Evolutionary conservation across 2,329 filamentous ascomycete genomes (phyloP).

Genomic region (Claviceps paspali): DNA sequence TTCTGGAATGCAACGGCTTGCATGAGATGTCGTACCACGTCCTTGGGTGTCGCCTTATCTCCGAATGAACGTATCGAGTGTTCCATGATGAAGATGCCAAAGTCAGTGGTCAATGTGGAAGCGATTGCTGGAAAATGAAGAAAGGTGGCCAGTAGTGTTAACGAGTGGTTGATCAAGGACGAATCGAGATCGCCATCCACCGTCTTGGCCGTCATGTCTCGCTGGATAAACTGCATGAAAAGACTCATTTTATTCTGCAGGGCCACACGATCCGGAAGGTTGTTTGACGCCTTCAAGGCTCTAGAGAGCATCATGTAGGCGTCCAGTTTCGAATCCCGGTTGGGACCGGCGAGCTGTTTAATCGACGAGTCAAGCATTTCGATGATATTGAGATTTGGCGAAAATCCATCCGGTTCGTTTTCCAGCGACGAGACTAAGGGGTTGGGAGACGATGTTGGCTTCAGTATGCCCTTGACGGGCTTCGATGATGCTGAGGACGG

Average conservation of each 20-base stretch:
- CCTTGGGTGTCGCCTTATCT: slow-evolving; percentile 55
- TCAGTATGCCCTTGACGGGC: slow-evolving; percentile 59
- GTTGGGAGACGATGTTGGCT: slow-evolving; percentile 42
- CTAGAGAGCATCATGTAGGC: slow-evolving; percentile 70
- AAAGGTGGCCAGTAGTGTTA: slow-evolving; percentile 64
- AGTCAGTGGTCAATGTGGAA: slow-evolving; percentile 58
- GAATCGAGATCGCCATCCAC: slow-evolving; percentile 43
- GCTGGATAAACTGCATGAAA: slow-evolving; percentile 67
- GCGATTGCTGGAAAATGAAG: slow-evolving; percentile 60
- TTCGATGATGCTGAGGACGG: slow-evolving; percentile 24
- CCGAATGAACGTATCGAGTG: slow-evolving; percentile 62
- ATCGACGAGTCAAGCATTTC: slow-evolving; percentile 76
- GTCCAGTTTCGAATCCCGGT: slow-evolving; percentile 61
- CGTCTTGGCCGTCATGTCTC: slow-evolving; percentile 56
- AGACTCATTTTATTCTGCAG: slow-evolving; percentile 62
- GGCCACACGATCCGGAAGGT: slow-evolving; percentile 59
- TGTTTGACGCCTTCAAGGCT: slow-evolving; percentile 66
- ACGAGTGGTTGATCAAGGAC: slow-evolving; percentile 59
- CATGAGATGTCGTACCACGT: slow-evolving; percentile 64
- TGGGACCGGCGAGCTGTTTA: slow-evolving; percentile 62
- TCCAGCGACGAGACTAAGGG: slow-evolving; percentile 25
- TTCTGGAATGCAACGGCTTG: slow-evolving; percentile 67
- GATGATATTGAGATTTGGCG: slow-evolving; percentile 41
- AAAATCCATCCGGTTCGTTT: slow-evolving; percentile 24
- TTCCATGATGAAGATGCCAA: slow-evolving; percentile 66